phyloP scores from a whole-genome alignment of 768 basidiomycete species.

The Amyloporia xantha region DNA sequence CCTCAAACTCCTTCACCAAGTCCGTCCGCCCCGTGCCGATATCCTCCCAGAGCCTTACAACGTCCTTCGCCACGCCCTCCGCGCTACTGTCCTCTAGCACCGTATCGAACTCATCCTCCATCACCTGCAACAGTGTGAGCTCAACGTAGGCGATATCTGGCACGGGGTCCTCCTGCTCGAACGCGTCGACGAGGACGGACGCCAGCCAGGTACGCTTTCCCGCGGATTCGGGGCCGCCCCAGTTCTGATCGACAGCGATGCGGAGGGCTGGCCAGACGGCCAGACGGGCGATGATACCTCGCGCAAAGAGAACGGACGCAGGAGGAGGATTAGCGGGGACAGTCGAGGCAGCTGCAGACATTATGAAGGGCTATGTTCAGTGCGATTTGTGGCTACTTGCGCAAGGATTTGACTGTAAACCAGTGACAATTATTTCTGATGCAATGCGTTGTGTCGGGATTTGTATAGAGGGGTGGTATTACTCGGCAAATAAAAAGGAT shows the following conservation, averaged over 20 bases:
- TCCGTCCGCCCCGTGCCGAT: constrained; percentile 38
- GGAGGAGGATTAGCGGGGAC: constrained; percentile 30
- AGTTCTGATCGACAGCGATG: constrained; percentile 76
- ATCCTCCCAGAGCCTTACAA: constrained; percentile 63
- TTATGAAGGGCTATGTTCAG: no score
- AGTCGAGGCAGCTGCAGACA: constrained; percentile 5
- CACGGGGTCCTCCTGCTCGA: constrained; percentile 43
- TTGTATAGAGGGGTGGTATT: no score
- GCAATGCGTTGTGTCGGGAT: neutral
- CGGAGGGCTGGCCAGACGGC: constrained; percentile 81
- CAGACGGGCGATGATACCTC: constrained; percentile 79
- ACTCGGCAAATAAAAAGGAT: no score
- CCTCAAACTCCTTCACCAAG: constrained; percentile 56
- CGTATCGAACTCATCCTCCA: constrained; percentile 84
- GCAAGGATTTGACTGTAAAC: no score
- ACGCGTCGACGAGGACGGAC: constrained; percentile 71
- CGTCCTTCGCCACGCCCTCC: constrained; percentile 62
- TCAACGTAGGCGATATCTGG: constrained; percentile 76
- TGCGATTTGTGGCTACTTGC: no score
- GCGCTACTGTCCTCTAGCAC: constrained; percentile 82
- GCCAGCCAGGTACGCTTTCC: constrained; percentile 84
- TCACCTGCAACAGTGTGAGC: constrained; percentile 72
- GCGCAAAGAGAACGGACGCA: constrained; percentile 68
- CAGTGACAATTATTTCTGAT: no score
- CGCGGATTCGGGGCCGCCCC: constrained; percentile 73